Evolutionary conservation across 805 yeast species (phyloP), one percentile per base, ranked within the genome.

Genomic region (Zygotorulaspora chibaensis): DNA sequence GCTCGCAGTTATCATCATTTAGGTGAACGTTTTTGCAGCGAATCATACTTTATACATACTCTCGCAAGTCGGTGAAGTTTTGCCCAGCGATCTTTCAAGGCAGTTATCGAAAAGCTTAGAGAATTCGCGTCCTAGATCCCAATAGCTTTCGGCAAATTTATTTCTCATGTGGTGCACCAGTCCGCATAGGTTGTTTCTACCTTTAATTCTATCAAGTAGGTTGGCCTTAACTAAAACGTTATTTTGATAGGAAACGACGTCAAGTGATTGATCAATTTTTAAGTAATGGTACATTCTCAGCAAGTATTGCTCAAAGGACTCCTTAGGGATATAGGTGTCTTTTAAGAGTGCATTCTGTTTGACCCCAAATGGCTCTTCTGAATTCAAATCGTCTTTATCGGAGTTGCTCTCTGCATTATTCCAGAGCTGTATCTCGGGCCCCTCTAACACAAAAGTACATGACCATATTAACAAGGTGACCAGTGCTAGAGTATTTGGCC

Each of bases 81-180:
- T 67, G 1, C 84, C 85, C 41, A 76, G 59, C 48, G 79, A 70
- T 52, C 87, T 65, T 42, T 73, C 75, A 26, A 73, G 70, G 61
- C 84, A 80, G 53, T 79, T 77, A 41, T 67, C 62, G 38, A 81
- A 64, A 47, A 82, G 63, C 43, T 71, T 71, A 1, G 81, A 72
- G 50, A 77, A 72, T 56, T 82, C 88, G 38, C 67, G 66, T 10
- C 81, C 81, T 42, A 81, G 65, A 38, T 77, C 78, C 80, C 83
- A 82, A 41, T 73, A 71, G 42, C 77, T 69, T 15, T 59, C 61
- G 27, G 58, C 59, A 46, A 73, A 67, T 30, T 67, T 59, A n/a
- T 63, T 61, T 11, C 75, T 69, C 38, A 79, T 69, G 48, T 74
- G 54, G 40, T 66, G 67, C 50, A 83, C 58, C 38, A 84, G 59